Conservation (phyloP, 2,329 filamentous ascomycete species). For the Tolypocladium ovalisporum region DNA sequence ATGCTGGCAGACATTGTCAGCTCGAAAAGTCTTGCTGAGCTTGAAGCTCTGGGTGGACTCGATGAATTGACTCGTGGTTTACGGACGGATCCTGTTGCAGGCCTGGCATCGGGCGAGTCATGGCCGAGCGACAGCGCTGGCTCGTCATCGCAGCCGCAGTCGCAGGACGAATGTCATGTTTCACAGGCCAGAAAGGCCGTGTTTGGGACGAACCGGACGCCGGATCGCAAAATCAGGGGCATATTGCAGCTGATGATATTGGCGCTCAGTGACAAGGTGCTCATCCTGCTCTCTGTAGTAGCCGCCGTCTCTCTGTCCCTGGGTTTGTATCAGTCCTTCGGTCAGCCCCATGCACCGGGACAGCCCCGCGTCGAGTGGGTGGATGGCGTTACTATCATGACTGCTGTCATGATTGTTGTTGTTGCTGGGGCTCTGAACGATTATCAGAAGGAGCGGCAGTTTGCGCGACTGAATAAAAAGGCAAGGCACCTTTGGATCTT, state of each 20-base stretch:
- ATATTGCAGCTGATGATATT: background rate
- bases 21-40: background rate
- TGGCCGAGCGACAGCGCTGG: background rate
- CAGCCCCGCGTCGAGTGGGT: constrained; percentile 49
- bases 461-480: constrained; percentile 44
- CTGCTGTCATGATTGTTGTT: constrained; percentile 39
- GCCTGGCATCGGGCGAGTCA: background rate
- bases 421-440: constrained; percentile 40
- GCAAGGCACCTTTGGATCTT: background rate
- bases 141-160: background rate
- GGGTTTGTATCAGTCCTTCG: constrained; percentile 56
- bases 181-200: background rate
- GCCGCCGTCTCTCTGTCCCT: constrained; percentile 55
- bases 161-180: background rate
- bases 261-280: constrained; percentile 24
- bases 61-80: background rate
- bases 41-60: background rate
- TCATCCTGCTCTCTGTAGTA: constrained; percentile 55
- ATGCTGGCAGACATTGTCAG: background rate
- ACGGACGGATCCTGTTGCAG: background rate
- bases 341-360: constrained; percentile 28
- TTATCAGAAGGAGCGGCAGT: constrained; percentile 58
- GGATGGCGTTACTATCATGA: constrained; percentile 55
- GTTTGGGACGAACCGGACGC: background rate
- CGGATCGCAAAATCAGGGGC: background rate